Evolutionary conservation across 2,329 filamentous ascomycete species (phyloP).

Genomic region (Pseudocercospora crystallina): DNA sequence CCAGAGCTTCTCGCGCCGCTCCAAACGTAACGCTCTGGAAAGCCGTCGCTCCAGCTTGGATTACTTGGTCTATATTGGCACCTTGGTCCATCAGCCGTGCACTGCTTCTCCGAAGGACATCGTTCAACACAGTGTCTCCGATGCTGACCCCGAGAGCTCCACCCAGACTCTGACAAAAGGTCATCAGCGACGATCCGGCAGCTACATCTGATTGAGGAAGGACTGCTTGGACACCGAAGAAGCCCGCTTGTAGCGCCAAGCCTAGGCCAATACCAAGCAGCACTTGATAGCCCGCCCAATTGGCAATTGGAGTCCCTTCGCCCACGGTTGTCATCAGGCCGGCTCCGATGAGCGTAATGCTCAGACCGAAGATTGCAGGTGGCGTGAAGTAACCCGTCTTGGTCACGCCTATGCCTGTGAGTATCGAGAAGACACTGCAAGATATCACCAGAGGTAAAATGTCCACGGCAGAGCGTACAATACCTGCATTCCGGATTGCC

Average conservation of each 20-base stretch:
- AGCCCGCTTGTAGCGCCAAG: constrained; percentile 42
- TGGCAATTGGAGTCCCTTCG: constrained; percentile 35
- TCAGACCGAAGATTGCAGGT: constrained; percentile 42
- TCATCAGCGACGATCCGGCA: constrained; percentile 38
- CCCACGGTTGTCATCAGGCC: constrained; percentile 47
- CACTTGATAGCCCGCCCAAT: constrained; percentile 53
- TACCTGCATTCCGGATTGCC: constrained; percentile 46
- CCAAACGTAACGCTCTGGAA: constrained; percentile 9
- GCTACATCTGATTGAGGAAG: constrained; percentile 40
- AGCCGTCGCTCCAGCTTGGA: constrained; percentile 30
- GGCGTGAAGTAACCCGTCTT: constrained; percentile 50
- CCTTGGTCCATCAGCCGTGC: constrained; percentile 3
- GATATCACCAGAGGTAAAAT: constrained; percentile 42
- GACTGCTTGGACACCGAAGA: constrained; percentile 41
- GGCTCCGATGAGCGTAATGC: constrained; percentile 46
- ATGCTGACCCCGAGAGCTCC: constrained; percentile 45
- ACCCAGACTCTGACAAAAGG: constrained; percentile 45
- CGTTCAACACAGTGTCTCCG: constrained; percentile 35
- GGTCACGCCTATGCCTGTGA: constrained; percentile 41
- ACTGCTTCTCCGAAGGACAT: constrained; percentile 2
- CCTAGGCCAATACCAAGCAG: constrained; percentile 47
- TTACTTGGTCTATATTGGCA: constrained; percentile 14
- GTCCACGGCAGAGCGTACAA: constrained; percentile 48
- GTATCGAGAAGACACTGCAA: constrained; percentile 45
- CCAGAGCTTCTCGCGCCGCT: constrained; percentile 1